Percentiles rank a stretch among this genome's conserved stretches.
Conservation (phyloP, 129 eudicot species). For the Pseudognaphalium luteoalbum region DNA sequence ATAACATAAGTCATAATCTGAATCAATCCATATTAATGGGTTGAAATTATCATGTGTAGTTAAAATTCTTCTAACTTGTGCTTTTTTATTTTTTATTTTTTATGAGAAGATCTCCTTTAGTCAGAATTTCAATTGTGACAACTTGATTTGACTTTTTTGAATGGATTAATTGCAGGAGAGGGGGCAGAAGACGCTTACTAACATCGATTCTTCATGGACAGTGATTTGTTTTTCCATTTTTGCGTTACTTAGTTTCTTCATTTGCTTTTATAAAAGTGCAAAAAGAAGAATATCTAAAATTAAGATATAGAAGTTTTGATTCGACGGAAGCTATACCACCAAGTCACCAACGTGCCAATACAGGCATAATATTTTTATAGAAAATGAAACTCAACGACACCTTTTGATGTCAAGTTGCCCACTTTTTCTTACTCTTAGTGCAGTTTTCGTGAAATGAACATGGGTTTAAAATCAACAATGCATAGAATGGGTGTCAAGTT, state of each 20-base stretch:
- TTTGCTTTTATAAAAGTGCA: slow-evolving; percentile 51
- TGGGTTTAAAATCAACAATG: neutral
- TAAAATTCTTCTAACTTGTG: neutral
- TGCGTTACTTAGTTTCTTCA: slow-evolving; percentile 31
- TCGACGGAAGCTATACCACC: slow-evolving; percentile 11
- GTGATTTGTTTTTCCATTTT: slow-evolving; percentile 32
- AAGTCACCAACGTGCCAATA: neutral
- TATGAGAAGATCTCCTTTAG: neutral
- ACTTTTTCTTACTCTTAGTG: neutral
- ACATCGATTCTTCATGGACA: slow-evolving; percentile 42
- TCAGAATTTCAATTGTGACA: neutral
- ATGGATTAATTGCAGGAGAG: slow-evolving; percentile 48
- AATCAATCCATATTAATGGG: neutral
- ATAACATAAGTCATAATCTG: no score
- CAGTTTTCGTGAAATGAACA: neutral
- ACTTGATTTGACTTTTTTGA: slow-evolving; percentile 13
- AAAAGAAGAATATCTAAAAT: slow-evolving; percentile 71
- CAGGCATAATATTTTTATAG: neutral
- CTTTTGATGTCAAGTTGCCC: neutral
- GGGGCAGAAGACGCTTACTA: slow-evolving; percentile 26
- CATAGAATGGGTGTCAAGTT: slow-evolving; percentile 14
- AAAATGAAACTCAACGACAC: neutral
- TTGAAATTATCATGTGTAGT: neutral
- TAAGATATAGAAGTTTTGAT: slow-evolving; percentile 48
- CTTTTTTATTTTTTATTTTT: neutral